Conservation (phyloP, 208 protist genomes). For the Naegleria gruberi region DNA sequence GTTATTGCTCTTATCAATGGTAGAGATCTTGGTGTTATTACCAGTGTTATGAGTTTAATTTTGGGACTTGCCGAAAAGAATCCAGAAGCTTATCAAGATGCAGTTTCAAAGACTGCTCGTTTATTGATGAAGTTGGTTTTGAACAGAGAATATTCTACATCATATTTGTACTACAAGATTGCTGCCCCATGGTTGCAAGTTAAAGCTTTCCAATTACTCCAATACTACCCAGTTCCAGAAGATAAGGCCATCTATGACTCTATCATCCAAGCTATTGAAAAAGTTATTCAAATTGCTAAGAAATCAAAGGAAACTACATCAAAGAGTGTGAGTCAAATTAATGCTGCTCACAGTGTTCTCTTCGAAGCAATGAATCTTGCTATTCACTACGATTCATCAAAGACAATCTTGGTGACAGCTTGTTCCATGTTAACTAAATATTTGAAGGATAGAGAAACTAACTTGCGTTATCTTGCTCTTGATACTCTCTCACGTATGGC, state of each 20-base stretch:
- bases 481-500: slow-evolving; percentile 60
- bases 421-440: background rate
- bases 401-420: background rate
- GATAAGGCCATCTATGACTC: slow-evolving; percentile 35
- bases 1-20: slow-evolving; percentile 70
- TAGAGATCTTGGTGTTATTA: slow-evolving; percentile 81
- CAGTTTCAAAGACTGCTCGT: slow-evolving; percentile 61
- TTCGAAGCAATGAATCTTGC: slow-evolving; percentile 90
- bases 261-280: slow-evolving; percentile 51
- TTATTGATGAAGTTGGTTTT: slow-evolving; percentile 47
- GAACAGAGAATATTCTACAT: slow-evolving; percentile 47
- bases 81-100: slow-evolving; percentile 52
- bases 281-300: slow-evolving; percentile 64
- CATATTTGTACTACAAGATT: slow-evolving; percentile 95
- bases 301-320: slow-evolving; percentile 36
- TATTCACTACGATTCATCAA: slow-evolving; percentile 63
- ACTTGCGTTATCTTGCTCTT: slow-evolving; percentile 76
- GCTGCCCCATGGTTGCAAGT: slow-evolving; percentile 95
- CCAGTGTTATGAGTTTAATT: slow-evolving; percentile 76
- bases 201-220: slow-evolving; percentile 91
- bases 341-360: slow-evolving; percentile 89
- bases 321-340: slow-evolving; percentile 85
- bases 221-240: slow-evolving; percentile 76
- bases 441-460: slow-evolving; percentile 46
- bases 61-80: slow-evolving; percentile 65